These are phyloP conservation scores for Zygotorulaspora chibaensis DNA, from an alignment of 805 yeast genomes.

Conservation along the genomic window DNA sequence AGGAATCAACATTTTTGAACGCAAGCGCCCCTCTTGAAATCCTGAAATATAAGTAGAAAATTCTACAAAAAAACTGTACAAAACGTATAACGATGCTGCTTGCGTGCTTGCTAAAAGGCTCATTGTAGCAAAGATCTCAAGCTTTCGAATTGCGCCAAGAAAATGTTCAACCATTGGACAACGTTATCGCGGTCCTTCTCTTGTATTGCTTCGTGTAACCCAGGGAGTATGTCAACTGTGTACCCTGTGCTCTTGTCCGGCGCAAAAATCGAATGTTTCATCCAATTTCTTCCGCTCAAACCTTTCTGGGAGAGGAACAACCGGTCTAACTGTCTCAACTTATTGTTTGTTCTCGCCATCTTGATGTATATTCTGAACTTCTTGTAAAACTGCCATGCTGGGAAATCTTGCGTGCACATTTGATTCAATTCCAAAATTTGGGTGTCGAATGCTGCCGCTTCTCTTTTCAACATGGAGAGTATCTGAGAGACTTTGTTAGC, in stretches of 20 bases:
- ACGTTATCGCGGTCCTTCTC: conserved; percentile 43
- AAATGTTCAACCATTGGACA: conserved; percentile 43
- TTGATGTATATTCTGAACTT: conserved; percentile 58
- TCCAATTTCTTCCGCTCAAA: conserved; percentile 50
- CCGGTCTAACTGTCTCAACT: conserved; percentile 52
- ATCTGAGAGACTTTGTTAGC: conserved; percentile 10
- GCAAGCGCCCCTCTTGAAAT: too few relatives aligned
- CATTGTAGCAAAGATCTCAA: conserved; percentile 24
- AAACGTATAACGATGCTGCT: too few relatives aligned
- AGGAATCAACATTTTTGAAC: too few relatives aligned
- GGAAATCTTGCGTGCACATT: conserved; percentile 58
- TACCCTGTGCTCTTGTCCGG: conserved; percentile 52
- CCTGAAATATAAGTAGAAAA: neutral
- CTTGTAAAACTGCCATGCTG: conserved; percentile 65
- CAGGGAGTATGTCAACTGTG: conserved; percentile 53
- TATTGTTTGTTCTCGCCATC: conserved; percentile 50
- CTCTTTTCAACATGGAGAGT: conserved; percentile 10
- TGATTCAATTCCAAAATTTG: conserved; percentile 45
- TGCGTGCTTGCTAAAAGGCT: neutral
- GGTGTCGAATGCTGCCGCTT: conserved; percentile 45
- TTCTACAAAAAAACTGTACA: too few relatives aligned
- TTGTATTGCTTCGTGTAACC: conserved; percentile 51
- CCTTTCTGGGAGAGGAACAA: conserved; percentile 48
- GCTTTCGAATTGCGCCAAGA: conserved; percentile 34
- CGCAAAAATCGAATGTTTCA: conserved; percentile 60